phyloP scores from a whole-genome alignment of 345 rosid species.

The Eucalyptus sp. region DNA sequence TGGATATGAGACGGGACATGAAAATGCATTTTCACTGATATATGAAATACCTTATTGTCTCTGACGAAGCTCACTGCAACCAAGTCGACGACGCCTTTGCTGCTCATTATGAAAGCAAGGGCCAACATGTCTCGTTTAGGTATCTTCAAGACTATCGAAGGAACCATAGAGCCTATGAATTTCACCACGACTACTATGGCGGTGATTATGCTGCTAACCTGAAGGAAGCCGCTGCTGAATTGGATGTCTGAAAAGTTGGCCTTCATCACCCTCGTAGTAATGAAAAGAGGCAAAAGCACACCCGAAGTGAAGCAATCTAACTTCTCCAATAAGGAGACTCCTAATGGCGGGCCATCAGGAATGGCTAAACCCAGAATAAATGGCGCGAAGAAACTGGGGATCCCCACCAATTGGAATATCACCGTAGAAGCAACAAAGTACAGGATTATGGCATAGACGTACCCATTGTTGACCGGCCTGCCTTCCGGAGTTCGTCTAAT shows the following conservation, averaged over 20 bases:
- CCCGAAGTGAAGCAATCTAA: constrained; percentile 1
- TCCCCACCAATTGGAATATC: background rate
- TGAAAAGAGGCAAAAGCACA: constrained; percentile 1
- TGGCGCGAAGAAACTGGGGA: background rate
- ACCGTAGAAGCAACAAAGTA: background rate
- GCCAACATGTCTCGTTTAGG: background rate
- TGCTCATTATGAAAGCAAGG: background rate
- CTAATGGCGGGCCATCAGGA: constrained; percentile 13
- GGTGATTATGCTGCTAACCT: background rate
- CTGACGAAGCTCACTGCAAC: background rate
- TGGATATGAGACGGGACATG: background rate
- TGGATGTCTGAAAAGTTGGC: background rate
- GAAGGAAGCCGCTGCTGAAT: background rate
- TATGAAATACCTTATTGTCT: background rate
- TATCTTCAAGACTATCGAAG: background rate
- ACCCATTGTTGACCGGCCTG: background rate
- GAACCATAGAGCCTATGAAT: background rate
- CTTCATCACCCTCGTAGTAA: background rate
- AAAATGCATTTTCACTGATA: background rate
- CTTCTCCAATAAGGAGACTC: constrained; percentile 9
- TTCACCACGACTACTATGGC: background rate
- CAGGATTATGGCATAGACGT: constrained; percentile 1
- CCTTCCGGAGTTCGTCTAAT: constrained; percentile 2
- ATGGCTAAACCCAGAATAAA: constrained; percentile 5
- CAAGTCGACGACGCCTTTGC: background rate